A percentile compares a stretch with the other conserved stretches of the same genome.
Conservation (phyloP, 495 filamentous ascomycete species). For the Tuber melanosporum region DNA sequence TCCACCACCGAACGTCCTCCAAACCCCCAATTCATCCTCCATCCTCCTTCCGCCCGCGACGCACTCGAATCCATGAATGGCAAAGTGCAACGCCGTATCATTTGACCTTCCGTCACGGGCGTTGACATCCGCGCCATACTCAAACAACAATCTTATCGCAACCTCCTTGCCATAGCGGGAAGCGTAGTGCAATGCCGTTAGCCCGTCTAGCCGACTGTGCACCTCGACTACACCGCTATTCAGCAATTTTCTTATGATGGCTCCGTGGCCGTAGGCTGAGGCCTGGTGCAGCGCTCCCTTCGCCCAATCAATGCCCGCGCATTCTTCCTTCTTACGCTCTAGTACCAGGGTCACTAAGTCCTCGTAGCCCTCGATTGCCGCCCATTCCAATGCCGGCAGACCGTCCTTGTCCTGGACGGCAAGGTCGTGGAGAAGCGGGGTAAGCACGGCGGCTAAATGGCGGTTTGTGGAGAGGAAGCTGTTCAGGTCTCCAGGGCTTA, state of each 20-base stretch:
- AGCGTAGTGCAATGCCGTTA: slow-evolving; percentile 1
- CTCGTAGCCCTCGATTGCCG: slow-evolving; percentile 2
- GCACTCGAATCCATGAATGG: background rate
- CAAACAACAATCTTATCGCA: background rate
- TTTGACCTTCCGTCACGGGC: background rate
- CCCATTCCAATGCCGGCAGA: slow-evolving; percentile 2
- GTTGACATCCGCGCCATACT: background rate
- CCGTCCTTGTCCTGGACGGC: slow-evolving; percentile 3
- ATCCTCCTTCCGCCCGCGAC: background rate
- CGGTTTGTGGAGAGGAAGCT: background rate
- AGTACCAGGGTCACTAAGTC: background rate
- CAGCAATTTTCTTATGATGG: background rate
- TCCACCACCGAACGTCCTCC: background rate
- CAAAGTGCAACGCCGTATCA: background rate
- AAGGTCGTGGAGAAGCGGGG: background rate
- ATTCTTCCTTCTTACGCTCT: background rate
- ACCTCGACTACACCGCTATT: background rate
- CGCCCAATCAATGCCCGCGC: background rate
- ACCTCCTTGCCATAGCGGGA: slow-evolving; percentile 1
- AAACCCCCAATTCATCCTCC: background rate
- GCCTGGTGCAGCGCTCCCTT: slow-evolving; percentile 2
- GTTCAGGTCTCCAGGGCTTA: background rate
- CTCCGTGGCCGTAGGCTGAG: background rate
- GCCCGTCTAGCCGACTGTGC: background rate
- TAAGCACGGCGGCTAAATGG: slow-evolving; percentile 2